Evolutionary conservation across 148 eudicot genomes (phyloP).

Genomic region (Vaccinium darrowii): DNA sequence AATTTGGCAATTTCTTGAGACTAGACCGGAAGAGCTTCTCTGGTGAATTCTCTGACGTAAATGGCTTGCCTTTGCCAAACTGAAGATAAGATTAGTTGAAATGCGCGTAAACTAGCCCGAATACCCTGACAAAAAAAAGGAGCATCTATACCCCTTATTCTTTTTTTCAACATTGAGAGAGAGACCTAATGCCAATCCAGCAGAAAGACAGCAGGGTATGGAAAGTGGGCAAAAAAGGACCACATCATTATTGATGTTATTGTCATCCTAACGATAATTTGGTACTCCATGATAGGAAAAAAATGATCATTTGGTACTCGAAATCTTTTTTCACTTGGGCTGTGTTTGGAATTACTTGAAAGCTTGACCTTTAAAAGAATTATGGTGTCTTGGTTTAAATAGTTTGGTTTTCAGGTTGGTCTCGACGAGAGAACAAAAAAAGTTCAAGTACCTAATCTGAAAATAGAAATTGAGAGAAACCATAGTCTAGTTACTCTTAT

Average conservation of each 20-base stretch:
- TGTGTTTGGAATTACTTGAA: background rate
- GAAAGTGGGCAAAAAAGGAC: constrained; percentile 4
- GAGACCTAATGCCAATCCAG: constrained; percentile 1
- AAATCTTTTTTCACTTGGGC: background rate
- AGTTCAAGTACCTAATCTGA: background rate
- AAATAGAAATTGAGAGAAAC: background rate
- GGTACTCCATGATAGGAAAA: background rate
- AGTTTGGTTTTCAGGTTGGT: background rate
- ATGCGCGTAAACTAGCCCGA: background rate
- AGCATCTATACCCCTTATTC: too few species aligned
- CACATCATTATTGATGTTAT: background rate
- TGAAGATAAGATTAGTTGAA: background rate
- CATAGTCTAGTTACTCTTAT: background rate
- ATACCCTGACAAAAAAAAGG: background rate
- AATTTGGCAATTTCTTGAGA: too few species aligned
- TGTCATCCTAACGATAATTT: background rate
- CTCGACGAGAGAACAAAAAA: background rate
- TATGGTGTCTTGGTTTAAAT: background rate
- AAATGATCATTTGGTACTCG: background rate
- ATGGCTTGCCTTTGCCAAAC: background rate
- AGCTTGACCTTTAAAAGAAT: background rate
- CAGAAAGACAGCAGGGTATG: constrained; percentile 1
- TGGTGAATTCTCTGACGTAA: background rate
- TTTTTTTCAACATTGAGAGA: background rate
- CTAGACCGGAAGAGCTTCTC: too few species aligned